Evolutionary conservation across 306 rosid species (phyloP).

Genomic region (Cicer cuneatum): DNA sequence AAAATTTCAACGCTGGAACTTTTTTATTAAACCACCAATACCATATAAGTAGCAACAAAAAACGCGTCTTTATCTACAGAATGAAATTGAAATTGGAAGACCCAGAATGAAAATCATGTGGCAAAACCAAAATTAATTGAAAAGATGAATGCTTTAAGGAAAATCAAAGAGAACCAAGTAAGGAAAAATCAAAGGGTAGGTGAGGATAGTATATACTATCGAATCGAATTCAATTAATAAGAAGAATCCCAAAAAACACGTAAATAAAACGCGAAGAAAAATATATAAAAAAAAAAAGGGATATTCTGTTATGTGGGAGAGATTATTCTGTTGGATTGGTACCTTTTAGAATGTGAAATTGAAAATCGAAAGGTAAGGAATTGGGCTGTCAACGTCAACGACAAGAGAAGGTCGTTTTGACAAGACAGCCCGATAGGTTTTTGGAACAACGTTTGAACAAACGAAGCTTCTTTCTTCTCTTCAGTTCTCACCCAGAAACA

Average conservation of each 20-base stretch:
- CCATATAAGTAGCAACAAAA: neutral
- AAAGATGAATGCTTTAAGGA: constrained; percentile 36
- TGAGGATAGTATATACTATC: neutral
- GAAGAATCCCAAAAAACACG: constrained; percentile 36
- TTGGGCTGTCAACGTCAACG: constrained; percentile 65
- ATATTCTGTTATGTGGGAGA: constrained; percentile 49
- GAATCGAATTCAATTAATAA: constrained; percentile 26
- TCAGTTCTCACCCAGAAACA: neutral
- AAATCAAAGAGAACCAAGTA: constrained; percentile 1
- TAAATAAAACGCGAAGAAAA: constrained; percentile 45
- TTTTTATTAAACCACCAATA: constrained; percentile 38
- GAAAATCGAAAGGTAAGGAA: constrained; percentile 29
- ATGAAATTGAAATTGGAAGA: constrained; percentile 21
- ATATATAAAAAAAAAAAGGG: constrained; percentile 16
- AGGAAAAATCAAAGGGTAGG: neutral
- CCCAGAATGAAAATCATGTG: constrained; percentile 20
- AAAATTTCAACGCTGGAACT: constrained; percentile 37
- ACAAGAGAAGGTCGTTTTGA: constrained; percentile 41
- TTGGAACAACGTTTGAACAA: neutral
- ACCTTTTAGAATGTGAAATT: constrained; percentile 39
- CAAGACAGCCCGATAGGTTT: constrained; percentile 58
- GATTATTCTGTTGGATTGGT: constrained; percentile 45
- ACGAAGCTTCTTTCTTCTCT: neutral
- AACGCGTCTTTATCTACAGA: neutral
- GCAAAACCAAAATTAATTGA: neutral